phyloP scores from a whole-genome alignment of 2,329 filamentous ascomycete species.

The Trichoderma cornu-damae region DNA sequence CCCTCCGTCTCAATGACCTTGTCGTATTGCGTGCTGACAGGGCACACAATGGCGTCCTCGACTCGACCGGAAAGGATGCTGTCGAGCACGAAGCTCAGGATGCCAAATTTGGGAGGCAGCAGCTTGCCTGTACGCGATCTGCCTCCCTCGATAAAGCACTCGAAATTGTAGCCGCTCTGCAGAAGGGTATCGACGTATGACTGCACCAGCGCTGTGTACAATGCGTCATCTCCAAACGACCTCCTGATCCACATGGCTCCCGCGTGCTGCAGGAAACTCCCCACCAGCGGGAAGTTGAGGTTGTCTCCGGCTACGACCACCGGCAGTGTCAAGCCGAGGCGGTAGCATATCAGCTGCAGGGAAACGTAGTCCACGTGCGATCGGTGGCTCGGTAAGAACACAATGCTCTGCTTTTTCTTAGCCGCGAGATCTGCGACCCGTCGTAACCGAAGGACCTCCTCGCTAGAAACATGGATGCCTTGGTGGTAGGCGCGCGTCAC shows the following conservation, averaged over 20 bases:
- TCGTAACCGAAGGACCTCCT: constrained; percentile 79
- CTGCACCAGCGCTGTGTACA: constrained; percentile 92
- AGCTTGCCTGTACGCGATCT: constrained; percentile 91
- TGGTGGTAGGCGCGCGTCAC: constrained; percentile 92
- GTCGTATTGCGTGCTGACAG: constrained; percentile 96
- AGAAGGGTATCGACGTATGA: constrained; percentile 91
- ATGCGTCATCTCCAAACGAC: constrained; percentile 83
- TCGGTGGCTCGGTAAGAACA: constrained; percentile 90
- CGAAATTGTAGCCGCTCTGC: constrained; percentile 87
- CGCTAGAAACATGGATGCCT: constrained; percentile 91
- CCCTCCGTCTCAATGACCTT: constrained; percentile 98
- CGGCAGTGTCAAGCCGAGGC: constrained; percentile 80
- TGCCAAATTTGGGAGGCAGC: constrained; percentile 90
- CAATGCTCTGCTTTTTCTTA: constrained; percentile 86
- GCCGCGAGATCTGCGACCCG: constrained; percentile 78
- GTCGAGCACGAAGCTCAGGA: constrained; percentile 85
- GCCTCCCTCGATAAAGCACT: constrained; percentile 96
- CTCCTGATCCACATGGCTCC: constrained; percentile 95
- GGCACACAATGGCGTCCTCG: constrained; percentile 86
- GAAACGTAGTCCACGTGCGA: constrained; percentile 97
- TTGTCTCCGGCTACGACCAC: constrained; percentile 95
- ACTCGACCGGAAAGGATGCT: constrained; percentile 83
- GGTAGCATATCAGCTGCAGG: constrained; percentile 90
- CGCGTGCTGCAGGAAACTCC: constrained; percentile 88
- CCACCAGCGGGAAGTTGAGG: constrained; percentile 86